A percentile compares a stretch with the other conserved stretches of the same genome.
Evolutionary conservation across 2,329 filamentous ascomycete genomes (phyloP).

Genomic region (Drechslerella coelobrocha): DNA sequence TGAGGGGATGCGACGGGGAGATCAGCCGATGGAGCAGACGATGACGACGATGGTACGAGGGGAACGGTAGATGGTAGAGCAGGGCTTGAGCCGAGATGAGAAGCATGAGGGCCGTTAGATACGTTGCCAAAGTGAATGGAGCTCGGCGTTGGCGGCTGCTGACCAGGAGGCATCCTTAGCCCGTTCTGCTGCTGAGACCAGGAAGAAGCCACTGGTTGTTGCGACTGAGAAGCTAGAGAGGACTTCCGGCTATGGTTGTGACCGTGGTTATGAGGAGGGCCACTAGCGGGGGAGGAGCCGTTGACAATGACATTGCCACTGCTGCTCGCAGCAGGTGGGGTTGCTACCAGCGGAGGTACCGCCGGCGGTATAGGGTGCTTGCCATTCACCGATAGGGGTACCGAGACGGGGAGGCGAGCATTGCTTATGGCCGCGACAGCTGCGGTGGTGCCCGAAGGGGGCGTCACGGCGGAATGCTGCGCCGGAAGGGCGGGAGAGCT

Average conservation of each 20-base stretch:
- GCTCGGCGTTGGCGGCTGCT: constrained; percentile 74
- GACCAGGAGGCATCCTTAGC: constrained; percentile 66
- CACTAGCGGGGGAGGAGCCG: constrained; percentile 63
- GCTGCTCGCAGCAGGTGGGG: constrained; percentile 67
- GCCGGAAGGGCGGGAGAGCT: constrained; percentile 33
- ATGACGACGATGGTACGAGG: constrained; percentile 59
- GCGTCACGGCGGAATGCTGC: constrained; percentile 27
- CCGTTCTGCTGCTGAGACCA: constrained; percentile 60
- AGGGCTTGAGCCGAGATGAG: constrained; percentile 65
- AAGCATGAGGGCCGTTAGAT: constrained; percentile 63
- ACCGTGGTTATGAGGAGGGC: constrained; percentile 71
- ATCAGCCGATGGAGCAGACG: constrained; percentile 66
- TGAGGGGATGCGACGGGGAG: constrained; percentile 82
- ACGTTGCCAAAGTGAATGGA: constrained; percentile 80
- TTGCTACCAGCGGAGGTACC: constrained; percentile 66
- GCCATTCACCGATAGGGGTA: constrained; percentile 80
- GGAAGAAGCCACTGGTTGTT: constrained; percentile 56
- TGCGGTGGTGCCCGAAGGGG: constrained; percentile 63
- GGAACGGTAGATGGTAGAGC: constrained; percentile 64
- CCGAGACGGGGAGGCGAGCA: constrained; percentile 64
- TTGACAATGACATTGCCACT: constrained; percentile 71
- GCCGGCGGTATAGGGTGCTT: constrained; percentile 74
- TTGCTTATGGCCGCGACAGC: constrained; percentile 65
- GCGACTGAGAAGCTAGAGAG: constrained; percentile 31
- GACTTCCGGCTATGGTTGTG: constrained; percentile 72